These are phyloP conservation scores for Luffa acutangula DNA, from an alignment of 306 rosid genomes.

Conservation along the genomic window DNA sequence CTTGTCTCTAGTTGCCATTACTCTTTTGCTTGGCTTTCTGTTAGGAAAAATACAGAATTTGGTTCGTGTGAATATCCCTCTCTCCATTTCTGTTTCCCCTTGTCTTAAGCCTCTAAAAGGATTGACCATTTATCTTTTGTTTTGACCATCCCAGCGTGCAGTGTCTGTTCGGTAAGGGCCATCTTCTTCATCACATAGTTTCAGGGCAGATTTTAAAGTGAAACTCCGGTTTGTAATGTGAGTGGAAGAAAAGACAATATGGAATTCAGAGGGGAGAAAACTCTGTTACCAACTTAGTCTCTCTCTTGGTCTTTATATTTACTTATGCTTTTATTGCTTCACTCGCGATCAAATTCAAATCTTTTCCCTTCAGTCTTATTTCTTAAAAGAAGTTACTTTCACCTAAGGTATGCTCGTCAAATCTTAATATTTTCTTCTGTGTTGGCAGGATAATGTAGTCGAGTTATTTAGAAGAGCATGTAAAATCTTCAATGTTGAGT, in stretches of 20 bases:
- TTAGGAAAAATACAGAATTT: not conserved
- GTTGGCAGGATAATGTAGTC: slow-evolving; percentile 61
- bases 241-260: not conserved
- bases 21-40: not conserved
- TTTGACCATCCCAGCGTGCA: not conserved
- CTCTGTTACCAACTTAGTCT: not conserved
- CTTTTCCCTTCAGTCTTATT: not conserved
- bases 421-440: slow-evolving; percentile 12
- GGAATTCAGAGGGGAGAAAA: not conserved
- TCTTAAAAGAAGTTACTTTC: not conserved
- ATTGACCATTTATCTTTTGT: not conserved
- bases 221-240: not conserved
- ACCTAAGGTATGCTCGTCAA: not conserved
- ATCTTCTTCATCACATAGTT: not conserved
- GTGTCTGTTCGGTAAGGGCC: not conserved
- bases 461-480: slow-evolving; percentile 87
- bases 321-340: not conserved
- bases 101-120: not conserved
- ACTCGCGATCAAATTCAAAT: not conserved
- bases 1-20: not conserved
- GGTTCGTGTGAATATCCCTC: not conserved
- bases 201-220: not conserved
- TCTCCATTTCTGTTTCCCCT: not conserved
- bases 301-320: not conserved
- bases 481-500: slow-evolving; percentile 74